A percentile compares a stretch with the other conserved stretches of the same genome.
phyloP scores from a whole-genome alignment of 1,284 basidiomycete genomes.

The Tylopilus sp. region DNA sequence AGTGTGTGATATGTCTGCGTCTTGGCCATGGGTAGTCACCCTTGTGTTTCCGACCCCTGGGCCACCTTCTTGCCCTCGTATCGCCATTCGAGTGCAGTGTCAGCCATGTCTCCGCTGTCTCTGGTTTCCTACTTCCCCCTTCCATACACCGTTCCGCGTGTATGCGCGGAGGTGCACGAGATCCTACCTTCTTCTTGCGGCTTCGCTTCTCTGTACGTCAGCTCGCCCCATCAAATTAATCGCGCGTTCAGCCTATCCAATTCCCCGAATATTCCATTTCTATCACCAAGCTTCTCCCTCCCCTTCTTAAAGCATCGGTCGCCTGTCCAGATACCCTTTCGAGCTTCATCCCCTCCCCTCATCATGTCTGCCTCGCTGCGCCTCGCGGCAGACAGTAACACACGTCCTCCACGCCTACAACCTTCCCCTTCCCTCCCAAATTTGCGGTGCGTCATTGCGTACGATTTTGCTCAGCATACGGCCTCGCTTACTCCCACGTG shows the following conservation, averaged over 20 bases:
- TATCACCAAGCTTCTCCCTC: slow-evolving; percentile 27
- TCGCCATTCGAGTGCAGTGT: slow-evolving; percentile 10
- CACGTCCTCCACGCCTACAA: slow-evolving; percentile 47
- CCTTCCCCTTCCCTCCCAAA: slow-evolving; percentile 60
- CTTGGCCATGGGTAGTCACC: slow-evolving; percentile 7
- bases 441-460: slow-evolving; percentile 40
- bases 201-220: slow-evolving; percentile 38
- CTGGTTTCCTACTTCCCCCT: slow-evolving; percentile 14
- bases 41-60: slow-evolving; percentile 10
- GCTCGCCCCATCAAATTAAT: slow-evolving; percentile 33
- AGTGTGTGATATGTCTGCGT: slow-evolving; percentile 12
- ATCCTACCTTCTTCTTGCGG: slow-evolving; percentile 23
- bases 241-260: slow-evolving; percentile 30
- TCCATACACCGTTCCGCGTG: slow-evolving; percentile 20
- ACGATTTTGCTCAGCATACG: not conserved
- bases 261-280: slow-evolving; percentile 34
- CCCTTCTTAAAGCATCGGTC: slow-evolving; percentile 34
- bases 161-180: slow-evolving; percentile 26
- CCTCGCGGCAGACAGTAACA: slow-evolving; percentile 16
- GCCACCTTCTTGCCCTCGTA: slow-evolving; percentile 13
- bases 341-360: slow-evolving; percentile 25
- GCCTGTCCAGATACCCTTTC: slow-evolving; percentile 29
- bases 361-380: slow-evolving; percentile 33
- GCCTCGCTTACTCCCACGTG: slow-evolving; percentile 16
- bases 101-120: slow-evolving; percentile 12